phyloP scores from a whole-genome alignment of 2,329 filamentous ascomycete species.

The Davidsoniella eucalypti region DNA sequence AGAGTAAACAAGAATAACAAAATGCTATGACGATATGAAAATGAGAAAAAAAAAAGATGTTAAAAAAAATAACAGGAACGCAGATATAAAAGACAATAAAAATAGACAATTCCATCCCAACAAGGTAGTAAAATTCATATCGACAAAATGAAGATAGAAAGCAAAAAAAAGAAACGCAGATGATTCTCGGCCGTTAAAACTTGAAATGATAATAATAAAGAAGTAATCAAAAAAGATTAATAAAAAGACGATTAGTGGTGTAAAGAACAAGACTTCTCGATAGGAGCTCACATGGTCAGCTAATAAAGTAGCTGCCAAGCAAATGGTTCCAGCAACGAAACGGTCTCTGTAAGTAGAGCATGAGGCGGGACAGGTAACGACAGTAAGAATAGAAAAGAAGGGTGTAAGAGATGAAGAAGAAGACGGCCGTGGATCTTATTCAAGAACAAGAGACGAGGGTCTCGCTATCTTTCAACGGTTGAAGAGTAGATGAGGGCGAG shows the following conservation, averaged over 20 bases:
- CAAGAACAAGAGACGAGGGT: neutral
- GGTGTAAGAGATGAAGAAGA: neutral
- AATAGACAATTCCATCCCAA: neutral
- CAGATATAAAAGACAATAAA: neutral
- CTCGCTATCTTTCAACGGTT: neutral
- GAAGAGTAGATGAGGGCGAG: neutral
- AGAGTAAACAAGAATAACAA: neutral
- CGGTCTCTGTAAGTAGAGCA: too few species aligned
- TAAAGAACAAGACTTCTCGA: too few species aligned
- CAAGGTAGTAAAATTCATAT: neutral
- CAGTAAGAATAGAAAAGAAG: slow-evolving; percentile 7
- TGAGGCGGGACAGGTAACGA: slow-evolving; percentile 7
- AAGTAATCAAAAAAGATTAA: neutral
- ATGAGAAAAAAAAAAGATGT: neutral
- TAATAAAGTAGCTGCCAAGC: too few species aligned
- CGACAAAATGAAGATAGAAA: neutral
- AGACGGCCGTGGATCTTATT: neutral
- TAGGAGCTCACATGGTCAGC: too few species aligned
- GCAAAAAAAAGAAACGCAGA: neutral
- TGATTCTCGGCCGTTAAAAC: slow-evolving; percentile 10
- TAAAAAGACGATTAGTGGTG: neutral
- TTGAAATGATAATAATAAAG: slow-evolving; percentile 4
- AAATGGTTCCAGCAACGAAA: too few species aligned
- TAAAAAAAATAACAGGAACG: neutral
- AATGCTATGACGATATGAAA: neutral